These are phyloP conservation scores for Vitis hybrid DNA, from an alignment of 177 flowering plant genomes.

Conservation along the genomic window DNA sequence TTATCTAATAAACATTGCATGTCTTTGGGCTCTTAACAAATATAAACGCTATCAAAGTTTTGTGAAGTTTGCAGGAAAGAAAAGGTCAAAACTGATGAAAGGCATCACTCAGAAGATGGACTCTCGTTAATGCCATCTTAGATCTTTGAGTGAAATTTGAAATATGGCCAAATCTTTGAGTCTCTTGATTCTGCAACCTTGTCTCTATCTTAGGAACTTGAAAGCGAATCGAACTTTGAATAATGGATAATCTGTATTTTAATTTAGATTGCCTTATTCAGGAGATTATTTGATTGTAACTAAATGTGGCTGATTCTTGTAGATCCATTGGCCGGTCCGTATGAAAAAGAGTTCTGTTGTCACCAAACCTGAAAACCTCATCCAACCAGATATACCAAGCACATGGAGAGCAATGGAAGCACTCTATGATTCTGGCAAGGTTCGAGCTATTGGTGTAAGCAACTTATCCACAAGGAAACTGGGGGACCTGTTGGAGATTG, in stretches of 20 bases:
- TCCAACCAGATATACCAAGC: constrained; percentile 53
- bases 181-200: background rate
- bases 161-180: background rate
- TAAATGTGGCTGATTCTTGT: constrained; percentile 11
- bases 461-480: constrained; percentile 87
- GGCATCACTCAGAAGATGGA: too few relatives aligned
- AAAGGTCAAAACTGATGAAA: background rate
- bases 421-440: constrained; percentile 65
- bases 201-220: background rate
- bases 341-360: constrained; percentile 57
- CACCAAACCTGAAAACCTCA: constrained; percentile 49
- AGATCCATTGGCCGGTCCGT: constrained; percentile 93
- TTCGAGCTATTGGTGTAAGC: constrained; percentile 47
- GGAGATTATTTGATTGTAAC: background rate
- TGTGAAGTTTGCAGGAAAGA: background rate
- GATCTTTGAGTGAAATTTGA: background rate
- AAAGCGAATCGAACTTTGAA: background rate
- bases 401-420: constrained; percentile 95
- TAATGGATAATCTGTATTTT: background rate
- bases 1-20: too few relatives aligned
- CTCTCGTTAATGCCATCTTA: background rate
- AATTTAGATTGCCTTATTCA: background rate
- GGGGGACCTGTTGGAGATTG: constrained; percentile 50
- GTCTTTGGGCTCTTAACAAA: too few relatives aligned
- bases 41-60: background rate